phyloP scores from a whole-genome alignment of 2,329 filamentous ascomycete genomes.

The Fusarium sp. region DNA sequence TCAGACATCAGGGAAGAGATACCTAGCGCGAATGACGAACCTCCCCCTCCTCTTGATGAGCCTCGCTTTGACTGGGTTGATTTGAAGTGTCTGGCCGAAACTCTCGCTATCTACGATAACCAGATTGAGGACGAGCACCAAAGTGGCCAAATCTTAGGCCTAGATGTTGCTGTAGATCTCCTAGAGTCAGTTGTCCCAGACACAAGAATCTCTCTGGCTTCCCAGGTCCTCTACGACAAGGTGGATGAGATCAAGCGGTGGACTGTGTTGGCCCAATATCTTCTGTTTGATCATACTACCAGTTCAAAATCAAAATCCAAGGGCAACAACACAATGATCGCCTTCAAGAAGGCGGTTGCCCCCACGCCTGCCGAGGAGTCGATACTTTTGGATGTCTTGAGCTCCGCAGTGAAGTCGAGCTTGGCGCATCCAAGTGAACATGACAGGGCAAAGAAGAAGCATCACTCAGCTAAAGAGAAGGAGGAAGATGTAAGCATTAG shows the following conservation, averaged over 20 bases:
- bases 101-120: conserved; percentile 81
- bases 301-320: conserved; percentile 62
- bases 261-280: conserved; percentile 88
- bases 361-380: conserved; percentile 81
- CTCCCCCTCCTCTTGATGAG: conserved; percentile 79
- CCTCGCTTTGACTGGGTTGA: conserved; percentile 88
- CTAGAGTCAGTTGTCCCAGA: conserved; percentile 73
- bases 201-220: conserved; percentile 85
- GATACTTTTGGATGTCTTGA: conserved; percentile 86
- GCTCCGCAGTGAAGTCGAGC: conserved; percentile 79
- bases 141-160: conserved; percentile 54
- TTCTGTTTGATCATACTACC: conserved; percentile 88
- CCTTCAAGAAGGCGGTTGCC: conserved; percentile 76
- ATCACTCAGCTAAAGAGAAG: conserved; percentile 68
- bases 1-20: conserved; percentile 77
- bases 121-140: conserved; percentile 70
- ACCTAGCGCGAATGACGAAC: conserved; percentile 74
- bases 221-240: conserved; percentile 84
- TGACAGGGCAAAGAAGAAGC: conserved; percentile 66
- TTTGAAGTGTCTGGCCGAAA: conserved; percentile 88
- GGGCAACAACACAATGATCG: conserved; percentile 63
- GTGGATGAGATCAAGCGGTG: conserved; percentile 84
- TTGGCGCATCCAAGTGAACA: conserved; percentile 73
- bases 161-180: conserved; percentile 62
- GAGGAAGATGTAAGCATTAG: conserved; percentile 56